Conservation (phyloP, 2,329 filamentous ascomycete species). For the Immersiporthe knoxdaviesiana region DNA sequence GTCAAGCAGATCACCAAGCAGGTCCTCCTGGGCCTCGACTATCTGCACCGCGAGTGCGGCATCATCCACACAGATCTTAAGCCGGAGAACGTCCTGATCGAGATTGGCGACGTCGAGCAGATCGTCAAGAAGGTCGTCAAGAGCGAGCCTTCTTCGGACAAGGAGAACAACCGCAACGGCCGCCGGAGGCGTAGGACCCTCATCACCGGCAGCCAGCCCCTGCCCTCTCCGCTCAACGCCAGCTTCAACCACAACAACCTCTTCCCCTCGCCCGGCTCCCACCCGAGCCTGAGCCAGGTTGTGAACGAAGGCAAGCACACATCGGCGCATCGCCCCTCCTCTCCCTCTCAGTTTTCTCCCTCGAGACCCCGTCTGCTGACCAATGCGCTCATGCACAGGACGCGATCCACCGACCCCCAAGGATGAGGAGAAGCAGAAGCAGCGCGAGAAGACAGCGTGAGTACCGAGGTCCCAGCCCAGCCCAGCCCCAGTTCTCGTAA, state of each 20-base stretch:
- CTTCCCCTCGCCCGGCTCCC: conserved; percentile 64
- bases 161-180: conserved; percentile 91
- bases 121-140: conserved; percentile 97
- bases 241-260: conserved; percentile 83
- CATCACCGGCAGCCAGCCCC: conserved; percentile 94
- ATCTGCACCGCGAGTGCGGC: conserved; percentile 95
- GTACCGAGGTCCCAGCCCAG: conserved; percentile 41
- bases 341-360: not conserved
- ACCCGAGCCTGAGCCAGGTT: conserved; percentile 81
- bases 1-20: conserved; percentile 99
- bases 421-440: conserved; percentile 70
- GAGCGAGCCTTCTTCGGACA: conserved; percentile 67
- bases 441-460: conserved; percentile 93
- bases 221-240: conserved; percentile 92
- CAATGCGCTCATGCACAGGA: conserved; percentile 32
- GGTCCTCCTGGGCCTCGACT: conserved; percentile 91
- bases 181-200: conserved; percentile 86
- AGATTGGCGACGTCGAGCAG: conserved; percentile 98
- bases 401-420: conserved; percentile 52
- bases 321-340: not conserved
- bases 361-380: conserved; percentile 8
- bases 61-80: conserved; percentile 99
- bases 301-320: conserved; percentile 71
- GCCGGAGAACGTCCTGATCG: conserved; percentile 96
- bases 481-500: conserved; percentile 10